These are phyloP conservation scores for Colletotrichum liriopes DNA, from an alignment of 2,329 filamentous ascomycete genomes.

Conservation along the genomic window DNA sequence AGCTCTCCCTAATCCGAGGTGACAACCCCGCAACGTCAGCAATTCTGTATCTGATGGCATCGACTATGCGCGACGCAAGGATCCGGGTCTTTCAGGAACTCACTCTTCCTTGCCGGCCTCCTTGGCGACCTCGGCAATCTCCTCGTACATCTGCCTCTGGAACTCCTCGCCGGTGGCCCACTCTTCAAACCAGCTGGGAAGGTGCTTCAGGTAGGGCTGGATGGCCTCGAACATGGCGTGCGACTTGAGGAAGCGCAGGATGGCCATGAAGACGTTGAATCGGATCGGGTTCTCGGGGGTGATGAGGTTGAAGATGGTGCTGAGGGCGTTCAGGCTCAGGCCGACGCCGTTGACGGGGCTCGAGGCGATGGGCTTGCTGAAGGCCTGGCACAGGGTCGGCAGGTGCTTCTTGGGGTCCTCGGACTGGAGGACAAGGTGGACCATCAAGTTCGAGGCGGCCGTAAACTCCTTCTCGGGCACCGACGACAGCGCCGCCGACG, in stretches of 20 bases:
- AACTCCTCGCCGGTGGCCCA: constrained; percentile 90
- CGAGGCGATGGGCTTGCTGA: constrained; percentile 87
- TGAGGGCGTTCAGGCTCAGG: constrained; percentile 90
- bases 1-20: constrained; percentile 65
- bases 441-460: constrained; percentile 95
- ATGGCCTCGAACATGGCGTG: constrained; percentile 87
- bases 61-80: background rate
- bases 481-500: constrained; percentile 82
- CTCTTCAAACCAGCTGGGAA: constrained; percentile 84
- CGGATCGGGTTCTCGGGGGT: constrained; percentile 82
- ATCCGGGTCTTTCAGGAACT: constrained; percentile 53
- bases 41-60: background rate
- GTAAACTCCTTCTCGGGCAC: constrained; percentile 98
- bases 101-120: constrained; percentile 84
- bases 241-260: constrained; percentile 85
- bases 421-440: constrained; percentile 92
- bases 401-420: constrained; percentile 89
- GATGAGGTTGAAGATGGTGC: constrained; percentile 97
- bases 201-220: constrained; percentile 84
- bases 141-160: constrained; percentile 86
- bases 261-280: constrained; percentile 91
- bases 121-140: constrained; percentile 84
- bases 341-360: constrained; percentile 89
- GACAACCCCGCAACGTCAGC: constrained; percentile 11
- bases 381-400: constrained; percentile 89